Evolutionary conservation across 192 early-diverging fungal genomes (phyloP), one percentile per base, ranked within the genome.

Genomic region (Glomus cerebriforme): DNA sequence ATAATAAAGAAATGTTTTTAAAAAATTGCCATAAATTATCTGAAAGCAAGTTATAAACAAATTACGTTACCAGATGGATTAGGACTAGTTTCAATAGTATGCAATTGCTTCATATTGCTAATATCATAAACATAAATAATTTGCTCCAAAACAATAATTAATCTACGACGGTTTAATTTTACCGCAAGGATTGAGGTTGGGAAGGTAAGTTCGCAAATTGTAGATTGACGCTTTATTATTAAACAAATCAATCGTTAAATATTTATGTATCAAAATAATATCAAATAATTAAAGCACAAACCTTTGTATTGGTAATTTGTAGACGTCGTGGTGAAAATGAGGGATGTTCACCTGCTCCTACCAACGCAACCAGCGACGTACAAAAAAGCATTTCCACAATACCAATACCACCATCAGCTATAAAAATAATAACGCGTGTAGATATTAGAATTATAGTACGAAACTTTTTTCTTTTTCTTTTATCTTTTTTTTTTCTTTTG

Each of bases 361-460:
- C 97, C 32, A 99, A 87, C 2, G 98, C 98, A 0, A 99, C 95
- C 7, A 99, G 87, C n/a, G 93, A 95, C 7, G 98, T 99, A 74
- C 92, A 96, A 77, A 98, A 99, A 45, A 99, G 87, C 96, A 99
- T 98, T 86, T 97, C 97, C 37, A 97, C 96, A 66, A 97, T 94
- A 12, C 95, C 96, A 37, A 97, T 95, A 7, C 94, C 96, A 58
- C 94, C 93, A 82, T 94, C 94, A 26, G 89, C 93, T 92, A 69
- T 73, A 35, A n/a, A 68, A 68, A 39, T n/a, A 19, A n/a, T 9
- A 39, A 68, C 66, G 64, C 66, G 66, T 68, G 19, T 35, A 32
- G 34, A 35, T 35, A 39, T 35, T 17, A 68, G 7, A 35, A 68
- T 10, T 1, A 4, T 39, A n/a, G 34, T 24, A 35, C 12, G 39